These are phyloP conservation scores for Thermoascus crustaceus DNA, from an alignment of 2,329 filamentous ascomycete species.

Conservation along the genomic window DNA sequence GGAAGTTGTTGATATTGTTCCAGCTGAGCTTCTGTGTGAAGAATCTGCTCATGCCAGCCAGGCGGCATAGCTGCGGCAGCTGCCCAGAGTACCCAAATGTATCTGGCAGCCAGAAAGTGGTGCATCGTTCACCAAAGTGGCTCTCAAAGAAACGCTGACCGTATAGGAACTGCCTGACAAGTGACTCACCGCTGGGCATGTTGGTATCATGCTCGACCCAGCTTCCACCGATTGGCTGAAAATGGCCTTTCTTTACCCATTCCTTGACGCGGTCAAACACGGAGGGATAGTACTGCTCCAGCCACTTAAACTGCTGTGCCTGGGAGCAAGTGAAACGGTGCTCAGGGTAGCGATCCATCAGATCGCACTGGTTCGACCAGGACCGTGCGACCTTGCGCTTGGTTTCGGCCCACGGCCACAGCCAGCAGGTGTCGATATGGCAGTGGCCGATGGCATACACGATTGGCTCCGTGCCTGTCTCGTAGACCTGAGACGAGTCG, in stretches of 20 bases:
- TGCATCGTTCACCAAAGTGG: conserved; percentile 78
- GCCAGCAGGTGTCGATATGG: conserved; percentile 96
- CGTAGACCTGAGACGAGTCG: conserved; percentile 77
- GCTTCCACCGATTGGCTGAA: conserved; percentile 91
- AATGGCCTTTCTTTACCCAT: conserved; percentile 82
- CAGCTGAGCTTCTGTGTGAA: conserved; percentile 98
- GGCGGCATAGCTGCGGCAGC: conserved; percentile 82
- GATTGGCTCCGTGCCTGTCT: conserved; percentile 62
- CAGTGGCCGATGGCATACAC: conserved; percentile 91
- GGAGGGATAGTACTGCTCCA: conserved; percentile 79
- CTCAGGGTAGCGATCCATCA: conserved; percentile 93
- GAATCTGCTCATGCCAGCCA: conserved; percentile 94
- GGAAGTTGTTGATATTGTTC: conserved; percentile 99
- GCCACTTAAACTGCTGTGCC: conserved; percentile 97
- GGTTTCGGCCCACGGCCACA: conserved; percentile 97
- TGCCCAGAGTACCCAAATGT: conserved; percentile 97
- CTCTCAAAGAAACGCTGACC: conserved; percentile 93
- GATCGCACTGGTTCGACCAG: conserved; percentile 92
- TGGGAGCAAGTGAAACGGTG: conserved; percentile 87
- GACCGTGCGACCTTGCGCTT: conserved; percentile 93
- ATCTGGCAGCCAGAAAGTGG: conserved; percentile 95
- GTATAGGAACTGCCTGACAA: conserved; percentile 90
- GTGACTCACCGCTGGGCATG: conserved; percentile 87
- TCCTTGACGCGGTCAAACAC: conserved; percentile 84
- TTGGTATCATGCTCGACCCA: conserved; percentile 99